These are phyloP conservation scores for Rubia occidens DNA, from an alignment of 305 asterid genomes.

Conservation along the genomic window DNA sequence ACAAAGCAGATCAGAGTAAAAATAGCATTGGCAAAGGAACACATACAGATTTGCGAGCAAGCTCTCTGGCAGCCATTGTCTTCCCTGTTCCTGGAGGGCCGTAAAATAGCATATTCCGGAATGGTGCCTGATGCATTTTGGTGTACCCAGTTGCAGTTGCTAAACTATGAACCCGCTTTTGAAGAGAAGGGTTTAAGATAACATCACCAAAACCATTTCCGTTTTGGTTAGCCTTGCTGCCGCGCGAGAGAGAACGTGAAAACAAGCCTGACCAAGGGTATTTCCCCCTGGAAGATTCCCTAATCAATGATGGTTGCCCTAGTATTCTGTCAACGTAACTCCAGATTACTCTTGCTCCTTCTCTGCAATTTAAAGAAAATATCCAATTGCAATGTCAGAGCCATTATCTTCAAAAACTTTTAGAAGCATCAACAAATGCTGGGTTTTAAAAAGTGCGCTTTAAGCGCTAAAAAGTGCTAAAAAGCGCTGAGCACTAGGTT, in stretches of 20 bases:
- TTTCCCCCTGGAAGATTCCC: conserved; percentile 94
- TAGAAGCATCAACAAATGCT: background rate
- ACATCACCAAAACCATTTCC: conserved; percentile 82
- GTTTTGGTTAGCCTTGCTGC: conserved; percentile 30
- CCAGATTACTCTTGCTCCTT: conserved; percentile 96
- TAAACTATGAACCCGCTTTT: conserved; percentile 71
- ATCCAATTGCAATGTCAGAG: background rate
- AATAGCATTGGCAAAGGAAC: background rate
- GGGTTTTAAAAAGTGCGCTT: no score
- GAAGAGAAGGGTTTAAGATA: conserved; percentile 81
- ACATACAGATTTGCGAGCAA: conserved; percentile 88
- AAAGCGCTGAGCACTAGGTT: no score
- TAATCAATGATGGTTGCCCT: conserved; percentile 92
- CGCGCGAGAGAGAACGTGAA: conserved; percentile 39
- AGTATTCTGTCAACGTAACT: conserved; percentile 88
- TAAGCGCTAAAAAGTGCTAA: no score
- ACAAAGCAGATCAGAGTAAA: background rate
- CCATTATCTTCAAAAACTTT: background rate
- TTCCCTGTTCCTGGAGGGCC: conserved; percentile 99
- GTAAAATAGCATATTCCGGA: conserved; percentile 86
- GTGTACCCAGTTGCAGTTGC: conserved; percentile 86
- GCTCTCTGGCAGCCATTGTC: conserved; percentile 98
- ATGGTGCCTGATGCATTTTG: conserved; percentile 90
- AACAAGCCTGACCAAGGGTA: conserved; percentile 90
- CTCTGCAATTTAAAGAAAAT: conserved; percentile 49